Percentiles rank a stretch among this genome's conserved stretches.
Conservation (phyloP, 73 alveolate genomes). For the Loxodes magnus region DNA sequence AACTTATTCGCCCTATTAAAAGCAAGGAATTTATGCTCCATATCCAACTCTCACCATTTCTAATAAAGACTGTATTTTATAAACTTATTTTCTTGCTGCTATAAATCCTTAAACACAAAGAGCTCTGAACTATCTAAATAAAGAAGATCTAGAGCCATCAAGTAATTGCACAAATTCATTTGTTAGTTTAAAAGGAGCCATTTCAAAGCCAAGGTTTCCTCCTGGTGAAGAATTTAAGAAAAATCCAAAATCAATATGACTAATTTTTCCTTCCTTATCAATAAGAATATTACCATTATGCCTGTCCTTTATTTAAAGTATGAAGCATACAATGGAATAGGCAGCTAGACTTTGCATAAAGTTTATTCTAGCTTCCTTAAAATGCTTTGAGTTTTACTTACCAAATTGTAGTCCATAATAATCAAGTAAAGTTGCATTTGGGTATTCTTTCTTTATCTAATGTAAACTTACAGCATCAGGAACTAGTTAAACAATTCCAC, state of each 20-base stretch:
- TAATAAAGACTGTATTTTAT: constrained; percentile 36
- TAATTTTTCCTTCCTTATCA: constrained; percentile 88
- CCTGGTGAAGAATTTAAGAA: constrained; percentile 82
- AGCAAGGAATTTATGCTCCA: constrained; percentile 42
- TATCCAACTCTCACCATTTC: constrained; percentile 61
- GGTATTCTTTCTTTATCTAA: constrained; percentile 55
- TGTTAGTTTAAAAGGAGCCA: constrained; percentile 92
- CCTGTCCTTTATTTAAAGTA: constrained; percentile 89
- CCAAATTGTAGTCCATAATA: constrained; percentile 35
- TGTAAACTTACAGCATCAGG: constrained; percentile 76
- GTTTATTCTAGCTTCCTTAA: constrained; percentile 84
- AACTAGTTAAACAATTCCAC: constrained; percentile 71
- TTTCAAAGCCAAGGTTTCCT: constrained; percentile 91
- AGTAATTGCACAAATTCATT: constrained; percentile 75
- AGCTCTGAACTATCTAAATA: constrained; percentile 8
- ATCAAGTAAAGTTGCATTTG: constrained; percentile 31
- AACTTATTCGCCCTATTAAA: constrained; percentile 21
- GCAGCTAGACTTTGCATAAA: constrained; percentile 93
- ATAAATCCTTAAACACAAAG: constrained; percentile 36
- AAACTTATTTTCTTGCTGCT: constrained; percentile 36
- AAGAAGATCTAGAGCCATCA: constrained; percentile 68
- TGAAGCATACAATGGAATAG: constrained; percentile 86
- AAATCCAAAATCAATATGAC: constrained; percentile 97
- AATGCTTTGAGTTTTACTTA: constrained; percentile 21
- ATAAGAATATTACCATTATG: constrained; percentile 96